Base-by-base conservation (phyloP, 805 yeast species). In the Pichia phayaonensis region DNA sequence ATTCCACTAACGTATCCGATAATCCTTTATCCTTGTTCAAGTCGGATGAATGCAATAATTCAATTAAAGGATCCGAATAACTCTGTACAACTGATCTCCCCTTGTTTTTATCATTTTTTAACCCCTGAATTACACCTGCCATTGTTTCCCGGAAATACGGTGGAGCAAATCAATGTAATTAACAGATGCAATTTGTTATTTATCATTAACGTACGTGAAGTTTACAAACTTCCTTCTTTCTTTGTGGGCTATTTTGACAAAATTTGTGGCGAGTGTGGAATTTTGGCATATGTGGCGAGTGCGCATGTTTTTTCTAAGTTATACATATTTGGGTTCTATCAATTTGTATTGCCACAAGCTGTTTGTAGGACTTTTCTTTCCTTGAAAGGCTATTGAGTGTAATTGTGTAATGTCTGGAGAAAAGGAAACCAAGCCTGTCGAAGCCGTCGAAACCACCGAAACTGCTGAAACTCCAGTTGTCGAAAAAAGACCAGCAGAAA, bases 11-110 rank as follows among this genome's bases (percentile, higher is more conserved):
- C 53, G 70, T 64, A 16, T 69, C 61, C 0, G 81, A 63, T 48
- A 72, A 69, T 26, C 66, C 74, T 45, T 67, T 67, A 47, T 73
- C 63, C 45, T 57, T 61, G 48, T 67, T 76, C 34, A 79, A 65
- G 45, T 73, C 65, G 2, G 80, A 77, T 60, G 77, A 81, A 53
- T 72, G 73, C 13, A 77, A 69, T 27, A 79, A 64, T 18, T 62
- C 58, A 49, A 79, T 62, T 40, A 79, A 65, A 8, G 80, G 80
- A 60, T 79, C 84, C 38, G 38, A 34, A 34, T 34, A 34, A 13
- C 66, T 64, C 56, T 71, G 77, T n/a, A 21, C 21, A 18, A 18
- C 21, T 18, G 47, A 20, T 15, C 22, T 16, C 8, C 15, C 26
- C 39, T n/a, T 26, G 20, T 39, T 12, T 8, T 23, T 24, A 24